Evolutionary conservation across 331 rosid species (phyloP), one percentile per base, ranked within the genome.

Genomic region (Rosa hybrid): DNA sequence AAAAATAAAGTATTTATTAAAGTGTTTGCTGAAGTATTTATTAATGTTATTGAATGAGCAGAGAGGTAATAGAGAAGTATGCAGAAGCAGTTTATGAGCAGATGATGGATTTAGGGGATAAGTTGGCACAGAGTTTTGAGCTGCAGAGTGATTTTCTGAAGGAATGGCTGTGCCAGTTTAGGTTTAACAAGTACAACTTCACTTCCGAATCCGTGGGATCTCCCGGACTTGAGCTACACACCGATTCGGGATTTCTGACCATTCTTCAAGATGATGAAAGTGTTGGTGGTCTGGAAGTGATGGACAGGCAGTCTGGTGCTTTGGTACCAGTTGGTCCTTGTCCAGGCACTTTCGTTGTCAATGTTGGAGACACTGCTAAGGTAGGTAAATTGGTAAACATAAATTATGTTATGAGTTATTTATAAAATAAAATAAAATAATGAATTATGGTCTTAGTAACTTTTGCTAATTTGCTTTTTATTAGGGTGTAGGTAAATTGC

Each of bases 251-350:
- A 8, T 86, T 92, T 75, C 14, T 88, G 8, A 90, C 92, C 54
- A 79, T 87, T 76, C 89, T 91, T 77, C 94, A 88, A 81, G 97
- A 90, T 0, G 92, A 90, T 80, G 94, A 91, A 75, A 78, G 79
- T 14, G 90, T 90, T 16, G 89, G 88, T 25, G 94, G 97, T 0
- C 91, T 88, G 46, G 85, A 91, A 87, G 83, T 87, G 9, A 80
- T 88, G 85, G 44, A 86, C 80, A 73, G 39, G 39, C 39, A 77
- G 38, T 65, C 79, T 71, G 85, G 77, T 8, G 76, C 80, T 11
- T 88, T 86, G 34, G 79, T 85, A 23, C 21, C 83, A 0, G 79
- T 86, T 18, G 88, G 83, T 79, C 89, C 90, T 39, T 78, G 73
- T 27, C 65, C 82, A 3, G 87, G 84, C 60, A 81, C 85, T 27